Conservation (phyloP, 2,329 filamentous ascomycete species). For the Raffaelea albimanens region DNA sequence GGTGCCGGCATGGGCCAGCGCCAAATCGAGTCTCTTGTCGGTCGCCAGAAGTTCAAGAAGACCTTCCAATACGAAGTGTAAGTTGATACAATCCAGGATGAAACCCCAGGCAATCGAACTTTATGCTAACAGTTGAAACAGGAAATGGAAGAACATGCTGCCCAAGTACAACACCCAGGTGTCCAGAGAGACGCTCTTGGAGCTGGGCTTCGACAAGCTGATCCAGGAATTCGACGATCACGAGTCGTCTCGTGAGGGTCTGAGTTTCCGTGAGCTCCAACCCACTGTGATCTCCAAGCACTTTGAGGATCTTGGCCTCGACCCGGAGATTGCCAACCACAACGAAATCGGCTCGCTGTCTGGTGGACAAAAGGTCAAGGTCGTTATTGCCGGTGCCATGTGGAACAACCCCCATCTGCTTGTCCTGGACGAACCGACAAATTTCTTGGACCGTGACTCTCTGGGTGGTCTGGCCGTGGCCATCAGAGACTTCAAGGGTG, state of each 20-base stretch:
- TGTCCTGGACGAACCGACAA: slow-evolving; percentile 96
- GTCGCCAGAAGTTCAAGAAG: slow-evolving; percentile 98
- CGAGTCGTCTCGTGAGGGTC: slow-evolving; percentile 95
- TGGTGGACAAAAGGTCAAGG: slow-evolving; percentile 98
- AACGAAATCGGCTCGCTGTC: slow-evolving; percentile 95
- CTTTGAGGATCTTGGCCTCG: slow-evolving; percentile 92
- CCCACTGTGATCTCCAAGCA: slow-evolving; percentile 94
- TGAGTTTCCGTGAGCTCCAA: slow-evolving; percentile 89
- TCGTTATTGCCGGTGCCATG: slow-evolving; percentile 91
- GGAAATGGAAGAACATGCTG: slow-evolving; percentile 80
- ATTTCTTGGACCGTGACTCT: slow-evolving; percentile 97
- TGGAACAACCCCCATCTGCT: slow-evolving; percentile 98
- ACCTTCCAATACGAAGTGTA: slow-evolving; percentile 95
- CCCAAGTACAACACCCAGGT: slow-evolving; percentile 92
- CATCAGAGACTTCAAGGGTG: slow-evolving; percentile 95
- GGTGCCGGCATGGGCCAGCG: slow-evolving; percentile 69
- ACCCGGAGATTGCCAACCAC: slow-evolving; percentile 97
- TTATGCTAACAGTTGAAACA: slow-evolving; percentile 19
- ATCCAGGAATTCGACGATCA: slow-evolving; percentile 98
- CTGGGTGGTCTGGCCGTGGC: slow-evolving; percentile 94
- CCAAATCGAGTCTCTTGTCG: slow-evolving; percentile 81
- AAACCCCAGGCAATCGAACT: no score
- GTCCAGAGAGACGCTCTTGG: slow-evolving; percentile 80
- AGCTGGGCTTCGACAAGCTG: slow-evolving; percentile 83
- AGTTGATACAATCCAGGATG: slow-evolving; percentile 22